Conservation (phyloP, 192 early-diverging fungal species). For the Neocallimastix lanati region DNA sequence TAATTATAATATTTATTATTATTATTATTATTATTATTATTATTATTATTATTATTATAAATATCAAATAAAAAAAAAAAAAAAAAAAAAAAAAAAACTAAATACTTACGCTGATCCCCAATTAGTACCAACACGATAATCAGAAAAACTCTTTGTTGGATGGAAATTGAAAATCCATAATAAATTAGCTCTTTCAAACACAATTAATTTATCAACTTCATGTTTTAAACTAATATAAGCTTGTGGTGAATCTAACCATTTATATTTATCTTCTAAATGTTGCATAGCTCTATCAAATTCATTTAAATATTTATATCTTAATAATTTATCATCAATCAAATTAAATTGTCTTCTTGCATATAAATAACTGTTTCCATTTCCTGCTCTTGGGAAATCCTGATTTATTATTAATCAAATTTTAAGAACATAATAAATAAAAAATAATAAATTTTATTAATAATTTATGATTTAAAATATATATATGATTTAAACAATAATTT, state of each 20-base stretch:
- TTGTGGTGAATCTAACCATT: conserved; percentile 51
- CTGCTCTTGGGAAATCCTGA: conserved; percentile 81
- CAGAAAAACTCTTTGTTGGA: conserved; percentile 58
- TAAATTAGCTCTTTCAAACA: conserved; percentile 74
- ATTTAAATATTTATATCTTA: conserved; percentile 86
- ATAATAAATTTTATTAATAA: no score
- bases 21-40: no score
- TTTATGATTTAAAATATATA: no score
- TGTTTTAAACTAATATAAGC: conserved; percentile 75
- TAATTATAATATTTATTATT: no score
- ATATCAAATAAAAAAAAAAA: no score
- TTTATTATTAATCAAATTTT: not conserved
- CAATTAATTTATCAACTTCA: conserved; percentile 78
- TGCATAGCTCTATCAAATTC: conserved; percentile 79
- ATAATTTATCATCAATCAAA: conserved; percentile 59
- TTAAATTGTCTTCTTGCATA: conserved; percentile 93
- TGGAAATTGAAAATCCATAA: conserved; percentile 94
- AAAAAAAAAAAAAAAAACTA: no score
- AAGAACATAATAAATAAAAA: no score
- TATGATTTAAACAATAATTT: no score
- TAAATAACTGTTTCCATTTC: conserved; percentile 77
- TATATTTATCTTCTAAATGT: conserved; percentile 40
- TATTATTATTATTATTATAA: no score
- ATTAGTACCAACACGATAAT: conserved; percentile 68
- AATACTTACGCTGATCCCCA: conserved; percentile 17